These are phyloP conservation scores for Raphanus hybrid DNA, from an alignment of 441 rosid species.

Conservation along the genomic window DNA sequence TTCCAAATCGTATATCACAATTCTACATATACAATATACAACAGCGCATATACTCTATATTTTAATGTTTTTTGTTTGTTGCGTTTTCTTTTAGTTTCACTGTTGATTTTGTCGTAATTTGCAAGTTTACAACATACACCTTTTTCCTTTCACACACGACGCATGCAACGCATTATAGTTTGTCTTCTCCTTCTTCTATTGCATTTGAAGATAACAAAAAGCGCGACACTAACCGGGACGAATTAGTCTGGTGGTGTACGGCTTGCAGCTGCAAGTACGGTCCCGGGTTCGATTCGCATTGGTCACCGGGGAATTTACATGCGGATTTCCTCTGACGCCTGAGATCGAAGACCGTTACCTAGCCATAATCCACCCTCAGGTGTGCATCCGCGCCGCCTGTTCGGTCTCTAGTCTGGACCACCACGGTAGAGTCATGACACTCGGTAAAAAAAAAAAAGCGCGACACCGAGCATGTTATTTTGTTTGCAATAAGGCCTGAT, in stretches of 20 bases:
- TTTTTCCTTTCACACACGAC: neutral
- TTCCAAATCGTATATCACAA: constrained; percentile 5
- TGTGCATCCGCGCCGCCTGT: too few relatives aligned
- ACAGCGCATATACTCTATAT: neutral
- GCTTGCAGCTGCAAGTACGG: too few relatives aligned
- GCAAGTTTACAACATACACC: neutral
- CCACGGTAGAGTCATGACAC: too few relatives aligned
- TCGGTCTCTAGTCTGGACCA: too few relatives aligned
- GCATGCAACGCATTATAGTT: neutral
- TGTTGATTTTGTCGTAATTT: neutral
- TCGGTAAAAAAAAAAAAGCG: too few relatives aligned
- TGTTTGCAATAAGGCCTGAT: neutral
- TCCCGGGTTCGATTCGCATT: too few relatives aligned
- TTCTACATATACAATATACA: neutral
- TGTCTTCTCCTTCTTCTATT: neutral
- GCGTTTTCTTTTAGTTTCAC: neutral
- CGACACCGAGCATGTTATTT: neutral
- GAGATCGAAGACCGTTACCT: too few relatives aligned
- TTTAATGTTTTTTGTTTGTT: neutral
- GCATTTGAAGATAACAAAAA: neutral
- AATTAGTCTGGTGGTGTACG: too few relatives aligned
- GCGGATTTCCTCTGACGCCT: too few relatives aligned
- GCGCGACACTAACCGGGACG: neutral
- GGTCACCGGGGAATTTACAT: too few relatives aligned
- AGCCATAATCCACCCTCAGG: too few relatives aligned